Base-by-base conservation (phyloP, 257 asterid genomes). In the Ilex asprella region DNA sequence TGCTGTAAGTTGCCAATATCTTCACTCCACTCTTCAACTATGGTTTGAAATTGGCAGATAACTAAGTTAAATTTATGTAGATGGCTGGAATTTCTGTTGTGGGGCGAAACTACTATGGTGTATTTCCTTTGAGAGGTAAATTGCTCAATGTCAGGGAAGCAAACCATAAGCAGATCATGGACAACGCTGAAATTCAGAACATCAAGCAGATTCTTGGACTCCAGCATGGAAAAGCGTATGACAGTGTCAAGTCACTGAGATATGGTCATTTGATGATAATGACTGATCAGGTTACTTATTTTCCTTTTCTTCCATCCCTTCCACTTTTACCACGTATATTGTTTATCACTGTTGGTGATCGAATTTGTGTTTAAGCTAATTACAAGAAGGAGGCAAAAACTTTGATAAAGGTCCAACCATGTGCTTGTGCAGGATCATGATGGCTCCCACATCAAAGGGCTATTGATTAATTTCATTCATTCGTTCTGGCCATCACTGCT, bases 61-160 rank as follows among this genome's bases (percentile, higher is more conserved):
- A 35, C 41, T 35, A 35, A 49, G n/a, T 49, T 49, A 15, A 49
- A 12, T 49, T 49, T 71, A 50, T 66, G 70, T 81, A 93, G 99
- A 73, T 89, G 81, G 97, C 99, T 65, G 99, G 99, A 58, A 82
- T 93, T 47, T 75, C 96, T 16, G 82, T 87, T 44, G 81, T 93
- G 44, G 97, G 99, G 60, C 80, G 91, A 67, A 89, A 83, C 71
- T 76, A 79, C 74, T 93, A 87, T 74, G 99, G 99, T 9, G 99
- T 93, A 71, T 89, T 89, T 65, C 99, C 97, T 10, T 70, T 93
- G 15, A 74, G 99, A 73, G 99, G 99, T 61, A 93, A 93, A 70
- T 76, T 93, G 78, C 91, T 93, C 32, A 93, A 93, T 78, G 99
- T 93, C 59, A 79, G 99, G 79, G 99, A 93, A 71, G 99, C 99